Evolutionary conservation across 768 basidiomycete genomes (phyloP), one percentile per base, ranked within the genome.

Genomic region (Hericium coralloides): DNA sequence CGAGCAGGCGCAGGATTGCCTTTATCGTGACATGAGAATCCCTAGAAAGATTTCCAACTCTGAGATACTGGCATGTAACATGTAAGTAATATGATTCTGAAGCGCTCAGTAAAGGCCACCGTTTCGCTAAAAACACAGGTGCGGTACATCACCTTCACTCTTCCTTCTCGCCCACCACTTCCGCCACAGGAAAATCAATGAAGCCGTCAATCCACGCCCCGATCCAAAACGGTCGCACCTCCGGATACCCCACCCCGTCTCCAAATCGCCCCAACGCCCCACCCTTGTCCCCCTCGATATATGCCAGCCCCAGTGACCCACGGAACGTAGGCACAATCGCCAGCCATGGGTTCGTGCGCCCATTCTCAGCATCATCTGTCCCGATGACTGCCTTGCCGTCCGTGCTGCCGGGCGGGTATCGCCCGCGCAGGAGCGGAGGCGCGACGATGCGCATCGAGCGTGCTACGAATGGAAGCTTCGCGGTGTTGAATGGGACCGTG

Each of bases 171-270:
- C 2, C 49, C 6, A 50, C 49, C 26, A 25, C 49, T 3, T 25
- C 49, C 17, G 59, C 22, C 1, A 2, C 39, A 0, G 56, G 51
- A 36, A 57, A 38, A 12, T 43, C 2, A 3, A 62, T 37, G 12
- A 23, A 2, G 5, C 61, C 61, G 15, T 59, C 55, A 31, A 62
- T 60, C 18, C 38, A 49, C 12, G 9, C 37, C 17, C 59, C 61
- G 26, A 57, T 50, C 59, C 56, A 56, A 37, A 49, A 47, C 9
- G 50, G 36, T 9, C 55, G 12, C 26, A 52, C 14, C 51, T 20
- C 23, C 0, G 61, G 61, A 26, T 36, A 62, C 1, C 52, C 23
- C n/a, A 54, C 9, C 38, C 59, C 61, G 12, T 62, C 61, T 3
- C 61, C 59, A n/a, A 53, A 57, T 17, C 3, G 25, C 52, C 39